Base-by-base conservation (phyloP, 495 filamentous ascomycete genomes). In the Lindgomyces ingoldianus region DNA sequence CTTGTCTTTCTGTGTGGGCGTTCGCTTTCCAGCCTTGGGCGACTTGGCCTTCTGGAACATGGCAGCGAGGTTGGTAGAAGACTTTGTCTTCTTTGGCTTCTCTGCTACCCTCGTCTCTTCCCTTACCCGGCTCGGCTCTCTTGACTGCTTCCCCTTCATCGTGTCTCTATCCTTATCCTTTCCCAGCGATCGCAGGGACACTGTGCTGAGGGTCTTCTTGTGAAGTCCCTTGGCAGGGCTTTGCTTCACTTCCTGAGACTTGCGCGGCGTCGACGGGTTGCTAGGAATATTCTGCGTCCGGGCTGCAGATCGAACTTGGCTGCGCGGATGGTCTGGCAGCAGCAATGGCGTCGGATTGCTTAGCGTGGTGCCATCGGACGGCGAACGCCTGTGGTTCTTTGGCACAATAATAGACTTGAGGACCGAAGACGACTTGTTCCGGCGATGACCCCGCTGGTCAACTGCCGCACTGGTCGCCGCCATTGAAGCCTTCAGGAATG, bases 1-100 rank as follows among this genome's bases (percentile, higher is more conserved):
- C 71, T 95, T 93, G 67, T 94, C 87, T 73, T 39, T 39, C 6
- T 86, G 90, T 3, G 79, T 18, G 18, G 54, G 25, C 12, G 30
- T 25, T 26, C 75, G 72, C 67, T 70, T 79, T 26, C 81, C 61
- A 55, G 80, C 82, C 73, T 86, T 88, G 12, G 80, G 78, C 10
- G 84, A 81, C 63, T 85, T 87, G 19, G 84, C 82, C 42, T 84
- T 81, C 19, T 76, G 81, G 50, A 88, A 80, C 10, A 90, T 82
- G 3, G 80, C 86, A 0, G 85, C 82, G 3, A 96, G 79, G 70
- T 89, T 93, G 48, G 89, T 91, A 3, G 89, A 81, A 0, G 91
- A 95, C 70, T 95, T 96, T 18, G 85, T 83, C 80, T 93, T 95
- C 75, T 92, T 93, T 6, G 88, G 86, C 59, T 85, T 88, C 18